Conservation (phyloP, 345 rosid species). For the Camelina sativa region DNA sequence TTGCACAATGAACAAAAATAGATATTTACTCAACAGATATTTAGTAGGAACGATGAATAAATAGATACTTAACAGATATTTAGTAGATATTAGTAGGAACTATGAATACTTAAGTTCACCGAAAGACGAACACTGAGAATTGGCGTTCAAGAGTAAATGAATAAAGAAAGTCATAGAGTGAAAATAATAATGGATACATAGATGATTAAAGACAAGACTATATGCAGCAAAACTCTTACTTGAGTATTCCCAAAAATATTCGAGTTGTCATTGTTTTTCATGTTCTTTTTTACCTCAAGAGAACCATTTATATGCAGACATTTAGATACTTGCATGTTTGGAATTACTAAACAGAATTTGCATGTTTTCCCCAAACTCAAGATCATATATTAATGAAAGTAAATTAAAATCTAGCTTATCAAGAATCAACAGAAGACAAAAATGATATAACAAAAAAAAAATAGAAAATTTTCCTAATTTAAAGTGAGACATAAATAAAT, state of each 20-base stretch:
- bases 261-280: not conserved
- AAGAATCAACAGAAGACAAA: slow-evolving; percentile 29
- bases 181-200: slow-evolving; percentile 12
- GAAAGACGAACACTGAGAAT: slow-evolving; percentile 23
- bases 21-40: slow-evolving; percentile 24
- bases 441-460: not conserved
- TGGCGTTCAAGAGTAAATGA: slow-evolving; percentile 28
- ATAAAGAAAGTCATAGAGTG: slow-evolving; percentile 16
- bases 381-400: not conserved
- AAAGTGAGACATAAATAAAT: slow-evolving; percentile 34
- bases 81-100: too few species aligned
- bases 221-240: slow-evolving; percentile 1
- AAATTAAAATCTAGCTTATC: slow-evolving; percentile 23
- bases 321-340: slow-evolving; percentile 16
- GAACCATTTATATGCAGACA: slow-evolving; percentile 33
- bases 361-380: slow-evolving; percentile 11
- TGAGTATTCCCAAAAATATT: not conserved
- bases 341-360: slow-evolving; percentile 13
- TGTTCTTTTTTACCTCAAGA: slow-evolving; percentile 16
- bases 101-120: not conserved
- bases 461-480: slow-evolving; percentile 8
- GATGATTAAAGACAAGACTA: not conserved
- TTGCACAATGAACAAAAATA: slow-evolving; percentile 26
- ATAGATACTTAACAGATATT: slow-evolving; percentile 21
- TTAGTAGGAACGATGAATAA: not conserved